These are phyloP conservation scores for Vaccinium macrocarpon DNA, from an alignment of 148 eudicot species.

Conservation along the genomic window DNA sequence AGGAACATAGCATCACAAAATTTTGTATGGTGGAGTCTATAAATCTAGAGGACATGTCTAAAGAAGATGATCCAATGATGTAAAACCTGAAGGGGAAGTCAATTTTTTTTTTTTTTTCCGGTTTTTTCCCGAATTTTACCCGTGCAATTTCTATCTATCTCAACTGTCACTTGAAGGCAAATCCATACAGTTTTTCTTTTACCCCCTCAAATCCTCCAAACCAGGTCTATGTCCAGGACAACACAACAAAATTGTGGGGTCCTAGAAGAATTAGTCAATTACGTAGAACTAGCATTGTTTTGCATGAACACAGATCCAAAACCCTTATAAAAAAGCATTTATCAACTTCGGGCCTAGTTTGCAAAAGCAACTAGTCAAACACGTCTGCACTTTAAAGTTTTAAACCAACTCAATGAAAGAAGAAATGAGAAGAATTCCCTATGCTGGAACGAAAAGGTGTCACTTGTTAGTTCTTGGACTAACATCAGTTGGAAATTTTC, in stretches of 20 bases:
- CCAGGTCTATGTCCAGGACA: neutral
- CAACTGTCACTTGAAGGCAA: neutral
- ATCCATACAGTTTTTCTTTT: neutral
- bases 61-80: neutral
- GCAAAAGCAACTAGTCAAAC: neutral
- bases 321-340: neutral
- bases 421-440: neutral
- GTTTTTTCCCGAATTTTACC: neutral
- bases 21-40: neutral
- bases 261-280: neutral
- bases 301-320: neutral
- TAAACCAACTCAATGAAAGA: neutral
- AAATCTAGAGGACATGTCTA: neutral
- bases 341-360: neutral
- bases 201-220: neutral
- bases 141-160: neutral
- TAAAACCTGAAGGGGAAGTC: neutral
- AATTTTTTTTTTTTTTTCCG: neutral
- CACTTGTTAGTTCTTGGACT: neutral
- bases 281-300: neutral
- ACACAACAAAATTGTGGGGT: neutral
- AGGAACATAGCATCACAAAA: neutral
- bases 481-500: neutral
- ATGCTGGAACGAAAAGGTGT: neutral
- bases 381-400: neutral